A percentile compares a stretch with the other conserved stretches of the same genome.
These are phyloP conservation scores for Rutstroemia sp. DNA, from an alignment of 2,329 filamentous ascomycete species.

Conservation along the genomic window DNA sequence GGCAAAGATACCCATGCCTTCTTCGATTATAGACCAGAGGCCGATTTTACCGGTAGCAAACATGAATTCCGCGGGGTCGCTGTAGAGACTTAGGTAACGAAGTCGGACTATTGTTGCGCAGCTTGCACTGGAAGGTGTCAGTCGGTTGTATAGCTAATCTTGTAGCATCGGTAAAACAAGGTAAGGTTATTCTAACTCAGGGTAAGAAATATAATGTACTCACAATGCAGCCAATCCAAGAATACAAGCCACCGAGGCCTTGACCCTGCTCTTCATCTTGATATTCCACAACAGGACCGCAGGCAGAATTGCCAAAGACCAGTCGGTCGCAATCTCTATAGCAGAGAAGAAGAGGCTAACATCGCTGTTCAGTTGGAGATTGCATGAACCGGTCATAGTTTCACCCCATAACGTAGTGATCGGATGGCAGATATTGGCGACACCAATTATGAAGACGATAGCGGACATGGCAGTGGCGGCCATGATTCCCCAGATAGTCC, in stretches of 20 bases:
- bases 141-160: slow-evolving; percentile 2
- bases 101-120: slow-evolving; percentile 36
- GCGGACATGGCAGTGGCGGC: slow-evolving; percentile 16
- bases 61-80: slow-evolving; percentile 34
- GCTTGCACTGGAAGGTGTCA: slow-evolving; percentile 26
- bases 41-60: slow-evolving; percentile 35
- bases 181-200: not conserved
- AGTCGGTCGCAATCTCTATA: slow-evolving; percentile 34
- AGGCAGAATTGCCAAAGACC: slow-evolving; percentile 35
- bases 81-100: slow-evolving; percentile 35
- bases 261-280: slow-evolving; percentile 34
- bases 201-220: slow-evolving; percentile 9
- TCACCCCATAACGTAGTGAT: slow-evolving; percentile 26
- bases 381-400: slow-evolving; percentile 22
- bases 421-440: slow-evolving; percentile 29
- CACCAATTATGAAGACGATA: slow-evolving; percentile 25
- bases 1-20: slow-evolving; percentile 42
- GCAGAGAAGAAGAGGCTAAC: slow-evolving; percentile 31
- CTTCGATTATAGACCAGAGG: slow-evolving; percentile 41
- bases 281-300: slow-evolving; percentile 35
- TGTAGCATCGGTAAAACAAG: not conserved
- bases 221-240: slow-evolving; percentile 33
- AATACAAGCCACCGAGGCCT: slow-evolving; percentile 29
- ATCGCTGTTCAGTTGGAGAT: slow-evolving; percentile 26
- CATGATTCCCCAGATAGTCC: slow-evolving; percentile 24